A percentile compares a stretch with the other conserved stretches of the same genome.
Conservation (phyloP, 1,284 basidiomycete species). For the Bjerkandera adusta region DNA sequence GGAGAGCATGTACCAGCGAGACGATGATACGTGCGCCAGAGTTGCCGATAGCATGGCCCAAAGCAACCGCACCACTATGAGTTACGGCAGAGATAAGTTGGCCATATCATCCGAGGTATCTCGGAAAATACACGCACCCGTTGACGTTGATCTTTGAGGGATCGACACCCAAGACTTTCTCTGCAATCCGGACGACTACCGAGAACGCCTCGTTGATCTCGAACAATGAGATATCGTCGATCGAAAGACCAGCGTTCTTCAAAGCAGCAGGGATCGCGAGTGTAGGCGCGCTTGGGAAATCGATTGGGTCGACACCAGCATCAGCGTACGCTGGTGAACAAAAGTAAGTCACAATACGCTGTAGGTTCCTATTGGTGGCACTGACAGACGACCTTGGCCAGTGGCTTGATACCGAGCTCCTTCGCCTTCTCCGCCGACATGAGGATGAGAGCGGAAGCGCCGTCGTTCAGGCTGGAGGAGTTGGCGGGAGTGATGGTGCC, state of each 20-base stretch:
- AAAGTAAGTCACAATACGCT: neutral
- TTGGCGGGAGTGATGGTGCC: slow-evolving; percentile 96
- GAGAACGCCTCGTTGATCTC: slow-evolving; percentile 99
- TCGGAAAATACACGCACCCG: slow-evolving; percentile 56
- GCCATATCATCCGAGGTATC: too few relatives aligned
- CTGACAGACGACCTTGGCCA: slow-evolving; percentile 90
- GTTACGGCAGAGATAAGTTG: too few relatives aligned
- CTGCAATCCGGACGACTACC: slow-evolving; percentile 88
- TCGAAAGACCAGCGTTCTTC: slow-evolving; percentile 80
- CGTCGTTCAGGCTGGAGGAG: slow-evolving; percentile 94
- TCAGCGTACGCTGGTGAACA: slow-evolving; percentile 83
- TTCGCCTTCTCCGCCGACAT: slow-evolving; percentile 90
- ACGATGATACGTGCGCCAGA: slow-evolving; percentile 96
- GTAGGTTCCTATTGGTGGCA: neutral
- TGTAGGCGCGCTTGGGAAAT: slow-evolving; percentile 96
- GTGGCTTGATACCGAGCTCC: slow-evolving; percentile 85
- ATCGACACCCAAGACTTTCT: slow-evolving; percentile 85
- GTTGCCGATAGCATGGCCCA: slow-evolving; percentile 95
- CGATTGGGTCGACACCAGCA: slow-evolving; percentile 93
- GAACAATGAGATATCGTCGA: slow-evolving; percentile 88
- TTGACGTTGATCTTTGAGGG: slow-evolving; percentile 90
- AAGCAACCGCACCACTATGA: slow-evolving; percentile 83
- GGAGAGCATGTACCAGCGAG: slow-evolving; percentile 88
- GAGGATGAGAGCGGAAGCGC: slow-evolving; percentile 94
- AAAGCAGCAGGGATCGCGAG: slow-evolving; percentile 90